Conservation (phyloP, 148 eudicot genomes). For the Rheum nobile region DNA sequence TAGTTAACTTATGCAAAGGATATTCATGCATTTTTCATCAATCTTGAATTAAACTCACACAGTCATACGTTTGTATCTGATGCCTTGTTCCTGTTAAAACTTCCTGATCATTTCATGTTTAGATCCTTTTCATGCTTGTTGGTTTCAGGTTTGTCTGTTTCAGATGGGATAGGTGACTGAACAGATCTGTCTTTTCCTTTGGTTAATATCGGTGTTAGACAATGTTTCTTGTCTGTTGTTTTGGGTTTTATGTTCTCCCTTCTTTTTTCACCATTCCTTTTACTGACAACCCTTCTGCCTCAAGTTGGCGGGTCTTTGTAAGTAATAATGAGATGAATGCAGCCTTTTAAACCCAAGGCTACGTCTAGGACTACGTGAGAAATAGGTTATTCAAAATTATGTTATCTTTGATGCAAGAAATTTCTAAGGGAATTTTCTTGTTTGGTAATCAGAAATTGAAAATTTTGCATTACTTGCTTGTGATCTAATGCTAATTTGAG, state of each 20-base stretch:
- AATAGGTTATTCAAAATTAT: background rate
- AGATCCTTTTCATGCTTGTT: background rate
- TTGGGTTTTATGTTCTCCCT: background rate
- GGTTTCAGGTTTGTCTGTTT: background rate
- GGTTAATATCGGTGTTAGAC: background rate
- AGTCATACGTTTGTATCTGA: background rate
- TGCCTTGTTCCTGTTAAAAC: background rate
- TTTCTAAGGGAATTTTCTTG: background rate
- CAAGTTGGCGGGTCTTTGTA: background rate
- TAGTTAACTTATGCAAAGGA: background rate
- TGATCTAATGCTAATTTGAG: background rate
- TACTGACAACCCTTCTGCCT: background rate
- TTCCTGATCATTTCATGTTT: background rate
- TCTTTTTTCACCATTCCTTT: background rate
- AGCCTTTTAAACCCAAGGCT: background rate
- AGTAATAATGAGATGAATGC: background rate
- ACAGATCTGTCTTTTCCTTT: background rate
- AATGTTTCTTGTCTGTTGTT: background rate
- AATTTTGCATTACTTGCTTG: background rate
- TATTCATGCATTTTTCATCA: background rate
- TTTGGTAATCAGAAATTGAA: background rate
- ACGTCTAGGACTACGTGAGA: background rate
- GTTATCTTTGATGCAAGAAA: background rate
- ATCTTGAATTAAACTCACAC: background rate
- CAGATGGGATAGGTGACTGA: background rate